Evolutionary conservation across 1,139 yeast genomes (phyloP).

Genomic region (Geotrichum macrosporum): DNA sequence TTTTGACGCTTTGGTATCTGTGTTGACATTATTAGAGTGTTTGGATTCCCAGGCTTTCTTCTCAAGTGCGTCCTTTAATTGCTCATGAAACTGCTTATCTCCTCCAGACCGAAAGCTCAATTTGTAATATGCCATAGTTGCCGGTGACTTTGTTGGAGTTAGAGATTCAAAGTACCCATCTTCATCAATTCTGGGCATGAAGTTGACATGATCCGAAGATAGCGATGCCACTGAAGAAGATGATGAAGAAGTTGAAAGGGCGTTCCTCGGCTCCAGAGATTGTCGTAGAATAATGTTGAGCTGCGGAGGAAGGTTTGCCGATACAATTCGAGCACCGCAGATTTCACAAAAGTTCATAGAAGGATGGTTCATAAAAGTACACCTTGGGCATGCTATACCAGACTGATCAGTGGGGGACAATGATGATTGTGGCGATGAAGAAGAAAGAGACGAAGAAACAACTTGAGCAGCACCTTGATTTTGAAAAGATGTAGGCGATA

Average conservation of each 20-base stretch:
- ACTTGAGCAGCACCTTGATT: too few species aligned
- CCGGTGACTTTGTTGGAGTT: slow-evolving; percentile 27
- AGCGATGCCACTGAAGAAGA: background rate
- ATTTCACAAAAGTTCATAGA: slow-evolving; percentile 75
- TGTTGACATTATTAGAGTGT: background rate
- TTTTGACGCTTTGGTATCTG: background rate
- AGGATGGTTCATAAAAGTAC: slow-evolving; percentile 85
- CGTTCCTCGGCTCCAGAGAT: slow-evolving; percentile 22
- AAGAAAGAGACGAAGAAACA: too few species aligned
- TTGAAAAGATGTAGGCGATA: too few species aligned
- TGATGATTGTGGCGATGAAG: slow-evolving; percentile 2
- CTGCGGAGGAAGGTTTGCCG: slow-evolving; percentile 33
- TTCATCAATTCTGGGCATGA: slow-evolving; percentile 25
- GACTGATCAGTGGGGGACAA: background rate
- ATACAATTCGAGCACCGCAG: slow-evolving; percentile 64
- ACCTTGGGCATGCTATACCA: slow-evolving; percentile 61
- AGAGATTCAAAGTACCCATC: slow-evolving; percentile 27
- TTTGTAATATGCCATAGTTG: slow-evolving; percentile 21
- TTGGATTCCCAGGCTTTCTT: slow-evolving; percentile 27
- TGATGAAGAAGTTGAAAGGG: slow-evolving; percentile 11
- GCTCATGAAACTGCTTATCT: slow-evolving; percentile 33
- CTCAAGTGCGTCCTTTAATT: slow-evolving; percentile 28
- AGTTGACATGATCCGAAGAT: slow-evolving; percentile 1
- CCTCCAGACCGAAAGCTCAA: slow-evolving; percentile 40
- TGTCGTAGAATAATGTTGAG: slow-evolving; percentile 22